Conservation (phyloP, 2,329 filamentous ascomycete species). For the Fusarium sp. region DNA sequence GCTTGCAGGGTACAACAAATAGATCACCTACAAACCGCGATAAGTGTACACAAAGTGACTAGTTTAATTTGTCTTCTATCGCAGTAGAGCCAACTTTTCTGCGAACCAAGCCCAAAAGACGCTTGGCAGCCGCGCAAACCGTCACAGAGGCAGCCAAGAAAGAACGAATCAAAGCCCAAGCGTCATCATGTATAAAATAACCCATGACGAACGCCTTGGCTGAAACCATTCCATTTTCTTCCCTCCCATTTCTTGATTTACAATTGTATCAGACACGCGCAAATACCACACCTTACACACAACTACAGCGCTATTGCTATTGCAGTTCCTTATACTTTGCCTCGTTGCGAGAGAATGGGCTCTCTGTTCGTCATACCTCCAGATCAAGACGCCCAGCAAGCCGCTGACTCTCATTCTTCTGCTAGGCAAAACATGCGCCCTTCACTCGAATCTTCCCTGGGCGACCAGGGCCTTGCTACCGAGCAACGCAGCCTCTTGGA, state of each 20-base stretch:
- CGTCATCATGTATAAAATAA: slow-evolving; percentile 38
- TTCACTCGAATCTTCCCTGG: slow-evolving; percentile 62
- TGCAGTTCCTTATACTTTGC: neutral
- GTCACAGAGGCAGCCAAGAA: slow-evolving; percentile 40
- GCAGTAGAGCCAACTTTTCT: too few relatives aligned
- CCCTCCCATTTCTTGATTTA: slow-evolving; percentile 4
- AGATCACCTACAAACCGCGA: too few relatives aligned
- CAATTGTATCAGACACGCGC: slow-evolving; percentile 7
- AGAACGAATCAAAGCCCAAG: slow-evolving; percentile 39
- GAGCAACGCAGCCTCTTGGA: slow-evolving; percentile 70
- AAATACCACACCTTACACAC: neutral
- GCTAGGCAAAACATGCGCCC: slow-evolving; percentile 52
- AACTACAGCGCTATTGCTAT: neutral
- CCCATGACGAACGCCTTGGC: slow-evolving; percentile 36
- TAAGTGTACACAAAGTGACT: too few relatives aligned
- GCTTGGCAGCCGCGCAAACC: slow-evolving; percentile 42
- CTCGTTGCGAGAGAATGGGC: slow-evolving; percentile 44
- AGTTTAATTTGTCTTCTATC: too few relatives aligned
- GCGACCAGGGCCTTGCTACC: slow-evolving; percentile 62
- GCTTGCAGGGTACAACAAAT: too few relatives aligned
- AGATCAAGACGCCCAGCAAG: slow-evolving; percentile 34
- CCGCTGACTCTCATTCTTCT: slow-evolving; percentile 43
- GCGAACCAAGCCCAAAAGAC: slow-evolving; percentile 7
- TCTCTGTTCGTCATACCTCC: slow-evolving; percentile 46
- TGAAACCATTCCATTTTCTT: neutral